phyloP scores from a whole-genome alignment of 78 protist genomes.

The Dictyostelium capitatum region DNA sequence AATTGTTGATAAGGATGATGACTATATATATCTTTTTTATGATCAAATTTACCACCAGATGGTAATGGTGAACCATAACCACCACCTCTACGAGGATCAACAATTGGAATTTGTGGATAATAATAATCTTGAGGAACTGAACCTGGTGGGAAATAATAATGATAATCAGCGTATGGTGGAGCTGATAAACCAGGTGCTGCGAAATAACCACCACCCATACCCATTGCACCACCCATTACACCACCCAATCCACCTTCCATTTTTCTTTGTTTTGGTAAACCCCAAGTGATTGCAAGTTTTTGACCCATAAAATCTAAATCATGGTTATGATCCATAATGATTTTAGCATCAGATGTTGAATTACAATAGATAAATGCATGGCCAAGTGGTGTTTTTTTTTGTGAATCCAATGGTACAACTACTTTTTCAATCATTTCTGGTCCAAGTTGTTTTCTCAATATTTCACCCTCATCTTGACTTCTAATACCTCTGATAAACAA shows the following conservation, averaged over 20 bases:
- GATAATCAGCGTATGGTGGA: not conserved
- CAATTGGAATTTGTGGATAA: constrained; percentile 13
- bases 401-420: constrained; percentile 67
- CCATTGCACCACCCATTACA: no score
- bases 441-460: constrained; percentile 53
- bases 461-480: constrained; percentile 53
- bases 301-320: constrained; percentile 37
- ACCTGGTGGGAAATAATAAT: constrained; percentile 10
- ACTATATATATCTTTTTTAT: not conserved
- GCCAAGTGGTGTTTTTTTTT: constrained; percentile 59
- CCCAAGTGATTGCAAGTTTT: constrained; percentile 43
- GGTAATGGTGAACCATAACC: not conserved
- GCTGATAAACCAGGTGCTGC: not conserved
- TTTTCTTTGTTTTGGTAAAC: constrained; percentile 58
- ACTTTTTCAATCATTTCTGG: constrained; percentile 44
- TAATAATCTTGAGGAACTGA: constrained; percentile 14
- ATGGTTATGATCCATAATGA: constrained; percentile 24
- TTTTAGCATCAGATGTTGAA: constrained; percentile 46
- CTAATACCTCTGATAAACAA: constrained; percentile 55
- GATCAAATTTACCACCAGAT: not conserved
- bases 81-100: constrained; percentile 33
- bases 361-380: constrained; percentile 77
- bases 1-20: not conserved
- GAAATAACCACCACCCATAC: not conserved
- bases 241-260: not conserved